Evolutionary conservation across 192 early-diverging fungal genomes (phyloP).

Genomic region (Chytriomyces sp.): DNA sequence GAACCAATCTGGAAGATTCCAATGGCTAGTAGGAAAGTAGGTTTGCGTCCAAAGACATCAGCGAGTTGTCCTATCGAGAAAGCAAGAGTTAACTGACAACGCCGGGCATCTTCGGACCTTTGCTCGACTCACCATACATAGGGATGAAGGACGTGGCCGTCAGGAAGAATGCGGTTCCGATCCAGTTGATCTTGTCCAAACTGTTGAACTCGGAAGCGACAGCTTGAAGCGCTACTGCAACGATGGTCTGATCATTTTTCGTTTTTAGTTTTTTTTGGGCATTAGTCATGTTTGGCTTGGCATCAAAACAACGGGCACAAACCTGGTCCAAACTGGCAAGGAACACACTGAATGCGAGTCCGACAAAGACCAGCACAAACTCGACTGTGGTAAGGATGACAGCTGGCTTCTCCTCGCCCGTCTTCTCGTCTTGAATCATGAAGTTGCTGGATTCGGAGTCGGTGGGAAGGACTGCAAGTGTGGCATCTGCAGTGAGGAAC

Average conservation of each 20-base stretch:
- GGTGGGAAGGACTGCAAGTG: too few relatives aligned
- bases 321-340: slow-evolving; percentile 46
- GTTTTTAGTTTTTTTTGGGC: too few relatives aligned
- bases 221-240: slow-evolving; percentile 40
- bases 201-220: slow-evolving; percentile 46
- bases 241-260: slow-evolving; percentile 47
- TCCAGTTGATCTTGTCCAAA: slow-evolving; percentile 46
- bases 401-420: slow-evolving; percentile 12
- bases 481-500: too few relatives aligned
- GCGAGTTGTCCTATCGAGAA: slow-evolving; percentile 74
- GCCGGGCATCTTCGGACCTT: neutral
- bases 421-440: neutral
- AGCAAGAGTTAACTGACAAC: slow-evolving; percentile 39
- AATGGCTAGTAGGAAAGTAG: slow-evolving; percentile 70
- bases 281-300: neutral
- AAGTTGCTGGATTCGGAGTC: too few relatives aligned
- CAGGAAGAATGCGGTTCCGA: slow-evolving; percentile 38
- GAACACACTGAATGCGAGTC: slow-evolving; percentile 46
- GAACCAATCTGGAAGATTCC: slow-evolving; percentile 78
- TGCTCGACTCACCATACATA: slow-evolving; percentile 56
- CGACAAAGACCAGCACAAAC: slow-evolving; percentile 38
- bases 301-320: neutral
- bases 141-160: slow-evolving; percentile 70
- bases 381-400: slow-evolving; percentile 12
- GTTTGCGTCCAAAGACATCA: slow-evolving; percentile 89